Evolutionary conservation across 2,329 filamentous ascomycete species (phyloP).

Genomic region (Fusarium foetens): DNA sequence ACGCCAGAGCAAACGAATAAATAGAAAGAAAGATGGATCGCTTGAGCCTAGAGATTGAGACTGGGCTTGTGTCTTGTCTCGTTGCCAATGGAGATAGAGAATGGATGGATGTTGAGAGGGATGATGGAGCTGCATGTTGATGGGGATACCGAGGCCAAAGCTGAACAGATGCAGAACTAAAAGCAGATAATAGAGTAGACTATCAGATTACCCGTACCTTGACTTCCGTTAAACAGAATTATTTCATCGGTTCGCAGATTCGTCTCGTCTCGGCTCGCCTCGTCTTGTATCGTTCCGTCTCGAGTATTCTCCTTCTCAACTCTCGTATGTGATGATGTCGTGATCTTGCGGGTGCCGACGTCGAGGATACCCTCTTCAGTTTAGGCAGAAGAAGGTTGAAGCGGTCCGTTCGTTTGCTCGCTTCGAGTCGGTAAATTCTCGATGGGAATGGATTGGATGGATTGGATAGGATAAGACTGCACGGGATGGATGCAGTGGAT

Average conservation of each 20-base stretch:
- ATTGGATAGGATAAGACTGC: slow-evolving; percentile 36
- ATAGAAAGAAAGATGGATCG: neutral
- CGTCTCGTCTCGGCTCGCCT: slow-evolving; percentile 4
- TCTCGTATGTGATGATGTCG: slow-evolving; percentile 22
- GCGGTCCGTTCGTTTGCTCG: slow-evolving; percentile 36
- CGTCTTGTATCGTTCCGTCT: neutral
- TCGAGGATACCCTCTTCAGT: slow-evolving; percentile 22
- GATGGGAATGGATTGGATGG: slow-evolving; percentile 31
- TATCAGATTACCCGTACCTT: slow-evolving; percentile 18
- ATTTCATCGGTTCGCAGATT: slow-evolving; percentile 11
- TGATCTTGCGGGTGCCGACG: slow-evolving; percentile 35
- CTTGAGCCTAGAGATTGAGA: slow-evolving; percentile 14
- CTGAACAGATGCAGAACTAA: neutral
- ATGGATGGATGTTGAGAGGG: slow-evolving; percentile 13
- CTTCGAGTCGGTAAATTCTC: slow-evolving; percentile 42
- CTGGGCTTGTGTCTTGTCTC: slow-evolving; percentile 27
- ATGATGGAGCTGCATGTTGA: slow-evolving; percentile 25
- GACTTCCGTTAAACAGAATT: slow-evolving; percentile 6
- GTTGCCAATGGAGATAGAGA: slow-evolving; percentile 31
- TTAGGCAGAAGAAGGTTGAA: slow-evolving; percentile 43
- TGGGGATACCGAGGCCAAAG: slow-evolving; percentile 27
- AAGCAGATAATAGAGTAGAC: neutral
- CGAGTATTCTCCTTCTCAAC: slow-evolving; percentile 9
- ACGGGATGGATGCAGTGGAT: slow-evolving; percentile 38
- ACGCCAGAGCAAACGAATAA: slow-evolving; percentile 16